Conservation (phyloP, 1,284 basidiomycete species). For the Volvariella volvacea region DNA sequence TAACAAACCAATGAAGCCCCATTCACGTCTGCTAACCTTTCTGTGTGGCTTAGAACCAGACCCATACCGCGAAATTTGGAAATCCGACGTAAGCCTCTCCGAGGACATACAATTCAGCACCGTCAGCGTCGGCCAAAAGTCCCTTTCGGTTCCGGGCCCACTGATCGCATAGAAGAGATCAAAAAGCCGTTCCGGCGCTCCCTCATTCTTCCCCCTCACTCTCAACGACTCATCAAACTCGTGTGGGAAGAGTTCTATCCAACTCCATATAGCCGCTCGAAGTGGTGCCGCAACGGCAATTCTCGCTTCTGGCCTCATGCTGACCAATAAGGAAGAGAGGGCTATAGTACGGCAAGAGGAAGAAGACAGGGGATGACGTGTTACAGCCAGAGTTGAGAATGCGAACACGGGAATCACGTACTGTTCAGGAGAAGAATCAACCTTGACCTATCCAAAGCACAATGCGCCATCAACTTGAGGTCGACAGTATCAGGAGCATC, state of each 20-base stretch:
- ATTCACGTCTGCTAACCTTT: constrained; percentile 24
- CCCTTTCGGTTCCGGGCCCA: constrained; percentile 38
- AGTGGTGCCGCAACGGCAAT: constrained; percentile 69
- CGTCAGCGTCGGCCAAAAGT: constrained; percentile 77
- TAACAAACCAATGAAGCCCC: background rate
- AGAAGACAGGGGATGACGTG: too few relatives aligned
- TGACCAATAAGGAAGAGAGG: constrained; percentile 77
- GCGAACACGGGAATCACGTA: constrained; percentile 19
- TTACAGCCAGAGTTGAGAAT: too few relatives aligned
- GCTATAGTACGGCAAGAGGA: too few relatives aligned
- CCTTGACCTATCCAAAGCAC: constrained; percentile 58
- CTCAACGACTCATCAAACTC: constrained; percentile 77
- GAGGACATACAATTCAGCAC: constrained; percentile 74
- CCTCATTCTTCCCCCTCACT: constrained; percentile 63
- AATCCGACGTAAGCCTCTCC: constrained; percentile 62
- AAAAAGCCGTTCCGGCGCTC: constrained; percentile 77
- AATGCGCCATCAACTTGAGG: constrained; percentile 68
- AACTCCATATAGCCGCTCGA: constrained; percentile 85
- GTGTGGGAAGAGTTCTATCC: constrained; percentile 78
- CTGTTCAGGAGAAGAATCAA: constrained; percentile 65
- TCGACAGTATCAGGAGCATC: constrained; percentile 64
- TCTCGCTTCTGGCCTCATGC: constrained; percentile 76
- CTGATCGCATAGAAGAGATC: constrained; percentile 67
- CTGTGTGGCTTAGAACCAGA: constrained; percentile 12
- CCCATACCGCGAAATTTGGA: constrained; percentile 25